Base-by-base conservation (phyloP, 208 protist genomes). In the Perkinsela sp. region DNA sequence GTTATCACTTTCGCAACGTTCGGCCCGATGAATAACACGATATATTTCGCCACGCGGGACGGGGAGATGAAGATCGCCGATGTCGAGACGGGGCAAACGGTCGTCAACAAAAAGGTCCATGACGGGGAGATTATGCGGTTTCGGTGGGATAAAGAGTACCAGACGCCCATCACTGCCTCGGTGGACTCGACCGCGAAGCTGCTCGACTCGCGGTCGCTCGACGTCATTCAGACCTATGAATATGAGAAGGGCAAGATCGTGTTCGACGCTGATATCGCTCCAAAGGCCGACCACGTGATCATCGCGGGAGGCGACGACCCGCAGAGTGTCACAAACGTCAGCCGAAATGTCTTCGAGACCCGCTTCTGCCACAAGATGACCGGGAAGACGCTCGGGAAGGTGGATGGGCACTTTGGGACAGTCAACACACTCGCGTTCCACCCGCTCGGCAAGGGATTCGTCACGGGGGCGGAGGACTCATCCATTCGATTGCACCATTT, bases 331-430 rank as follows among this genome's bases (percentile, higher is more conserved):
- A 97, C 96, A 1, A 89, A 77, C 29, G 93, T 92, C 13, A 70
- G 81, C 69, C 75, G 80, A 48, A 88, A 86, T 69, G 92, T 88
- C 67, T 97, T 97, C 75, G 88, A 96, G 72, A 89, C 91, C 32
- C 88, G 90, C 74, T 94, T 98, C 74, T 97, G 84, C 79, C 92
- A 98, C 80, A 92, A 90, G 71, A 81, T 90, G 68, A 84, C 85
- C 76, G 93, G 92, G 73, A 80, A 92, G 66, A 90, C 96, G 79
- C 82, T 98, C 29, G 94, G 95, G 48, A 80, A 84, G 68, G 77
- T 98, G 22, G 80, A 79, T 68, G 96, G 94, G 75, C 96, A 98
- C 74, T 98, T 98, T 77, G 96, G 96, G 88, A 96, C 96, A 28
- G 94, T 98, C 78, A 96, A 94, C 73, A 88, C 93, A 66, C 76